Base-by-base conservation (phyloP, 2,329 filamentous ascomycete genomes). In the Penicillium sp. region DNA sequence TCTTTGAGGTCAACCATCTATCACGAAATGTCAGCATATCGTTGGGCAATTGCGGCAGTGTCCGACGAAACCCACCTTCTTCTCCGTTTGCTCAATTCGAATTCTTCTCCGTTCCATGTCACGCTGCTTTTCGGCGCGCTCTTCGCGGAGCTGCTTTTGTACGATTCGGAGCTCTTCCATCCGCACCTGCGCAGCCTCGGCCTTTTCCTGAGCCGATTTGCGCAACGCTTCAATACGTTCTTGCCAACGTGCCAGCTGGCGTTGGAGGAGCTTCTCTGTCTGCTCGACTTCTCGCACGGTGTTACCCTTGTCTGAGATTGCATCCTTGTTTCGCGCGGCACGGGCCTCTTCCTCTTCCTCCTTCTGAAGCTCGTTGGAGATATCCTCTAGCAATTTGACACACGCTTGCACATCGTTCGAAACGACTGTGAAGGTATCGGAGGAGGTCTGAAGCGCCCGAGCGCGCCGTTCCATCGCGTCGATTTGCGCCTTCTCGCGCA, bases 1-100 rank as follows among this genome's bases (percentile, higher is more conserved):
- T 97, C 93, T 66, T 96, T 97, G 58, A 98, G 78, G 69, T 98
- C 93, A 41, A 86, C 83, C 91, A 97, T 98, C 90, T 96, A 56
- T 50, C 27, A 41, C 18, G 18, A 12, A 43, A 25, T 28, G 49
- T 65, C 57, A 65, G 61, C 54, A 50, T 39, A 33, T 12, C n/a
- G 4, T 4, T 24, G 4, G 2, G 24, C 11, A 9, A 39, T 12
- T 33, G n/a, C 5, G 29, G 12, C 18, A 6, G 4, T 0, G 8
- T 43, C 8, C 4, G 39, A 18, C 18, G 5, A 6, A 7, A 64
- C 75, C 60, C 75, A 90, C 90, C 87, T 97, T 97, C 75, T 97
- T 97, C 79, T 97, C 91, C 7, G 89, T 95, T 74, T 96, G 90
- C 72, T 98, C 93, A 55, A 98, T 97, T 51, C 90, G 78, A n/a